These are phyloP conservation scores for Ammopiptanthus mongolicus DNA, from an alignment of 306 rosid genomes.

Conservation along the genomic window DNA sequence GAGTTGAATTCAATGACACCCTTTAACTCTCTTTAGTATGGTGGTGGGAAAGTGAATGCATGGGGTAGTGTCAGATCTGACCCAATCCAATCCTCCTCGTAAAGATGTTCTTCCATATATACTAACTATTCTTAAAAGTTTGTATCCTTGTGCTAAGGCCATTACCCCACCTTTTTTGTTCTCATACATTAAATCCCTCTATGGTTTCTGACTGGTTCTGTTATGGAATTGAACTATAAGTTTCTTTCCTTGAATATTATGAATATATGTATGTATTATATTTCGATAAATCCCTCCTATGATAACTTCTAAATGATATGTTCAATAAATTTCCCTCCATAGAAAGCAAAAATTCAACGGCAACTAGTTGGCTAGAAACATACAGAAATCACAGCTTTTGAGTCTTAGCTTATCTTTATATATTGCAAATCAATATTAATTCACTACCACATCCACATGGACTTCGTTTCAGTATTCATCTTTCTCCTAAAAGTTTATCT, in stretches of 20 bases:
- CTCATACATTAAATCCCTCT: constrained; percentile 13
- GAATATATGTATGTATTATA: neutral
- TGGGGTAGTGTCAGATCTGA: constrained; percentile 48
- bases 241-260: constrained; percentile 16
- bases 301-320: neutral
- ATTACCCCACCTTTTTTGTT: constrained; percentile 24
- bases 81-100: constrained; percentile 55
- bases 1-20: constrained; percentile 51
- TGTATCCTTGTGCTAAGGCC: constrained; percentile 4
- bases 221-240: constrained; percentile 21
- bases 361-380: neutral
- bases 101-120: constrained; percentile 37
- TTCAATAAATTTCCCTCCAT: neutral
- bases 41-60: constrained; percentile 40
- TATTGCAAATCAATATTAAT: neutral
- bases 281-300: neutral
- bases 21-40: constrained; percentile 34
- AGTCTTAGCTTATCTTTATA: neutral
- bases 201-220: neutral
- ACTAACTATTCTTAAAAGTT: constrained; percentile 28
- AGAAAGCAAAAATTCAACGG: constrained; percentile 1
- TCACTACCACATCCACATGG: neutral
- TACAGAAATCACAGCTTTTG: neutral
- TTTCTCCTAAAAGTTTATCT: constrained; percentile 6
- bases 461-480: neutral